Conservation (phyloP, 2,329 filamentous ascomycete genomes). For the Ramularia collo-cygni region DNA sequence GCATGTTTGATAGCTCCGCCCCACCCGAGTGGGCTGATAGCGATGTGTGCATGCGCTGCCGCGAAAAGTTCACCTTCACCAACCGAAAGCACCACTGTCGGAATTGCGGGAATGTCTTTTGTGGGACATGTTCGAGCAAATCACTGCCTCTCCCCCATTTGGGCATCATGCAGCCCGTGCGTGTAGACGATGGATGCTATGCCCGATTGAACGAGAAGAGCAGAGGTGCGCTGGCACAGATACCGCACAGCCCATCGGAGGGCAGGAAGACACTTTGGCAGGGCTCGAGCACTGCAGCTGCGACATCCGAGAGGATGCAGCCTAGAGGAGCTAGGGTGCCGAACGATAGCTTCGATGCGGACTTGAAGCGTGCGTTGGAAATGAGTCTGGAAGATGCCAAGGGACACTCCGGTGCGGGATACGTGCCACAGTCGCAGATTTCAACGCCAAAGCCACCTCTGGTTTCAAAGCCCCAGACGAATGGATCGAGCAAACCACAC, state of each 20-base stretch:
- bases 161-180: slow-evolving; percentile 82
- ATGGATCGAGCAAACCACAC: slow-evolving; percentile 27
- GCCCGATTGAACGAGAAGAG: slow-evolving; percentile 75
- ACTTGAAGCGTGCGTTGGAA: slow-evolving; percentile 83
- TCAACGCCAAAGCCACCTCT: slow-evolving; percentile 10
- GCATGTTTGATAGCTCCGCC: slow-evolving; percentile 96
- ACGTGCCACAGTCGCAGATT: slow-evolving; percentile 53
- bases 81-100: slow-evolving; percentile 98
- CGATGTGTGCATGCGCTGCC: slow-evolving; percentile 96
- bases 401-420: slow-evolving; percentile 61
- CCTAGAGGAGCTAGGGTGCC: slow-evolving; percentile 73
- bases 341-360: slow-evolving; percentile 79
- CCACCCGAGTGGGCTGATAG: slow-evolving; percentile 97
- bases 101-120: slow-evolving; percentile 97
- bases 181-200: slow-evolving; percentile 95
- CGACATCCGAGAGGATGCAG: slow-evolving; percentile 57
- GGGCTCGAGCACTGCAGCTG: slow-evolving; percentile 33
- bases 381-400: slow-evolving; percentile 96
- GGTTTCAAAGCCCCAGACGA: slow-evolving; percentile 18
- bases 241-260: slow-evolving; percentile 22
- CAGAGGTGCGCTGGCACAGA: slow-evolving; percentile 30
- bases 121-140: slow-evolving; percentile 90
- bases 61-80: slow-evolving; percentile 91
- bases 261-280: slow-evolving; percentile 53
- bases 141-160: slow-evolving; percentile 81